Conservation (phyloP, 2,329 filamentous ascomycete genomes). For the Paecilomyces sp. region DNA sequence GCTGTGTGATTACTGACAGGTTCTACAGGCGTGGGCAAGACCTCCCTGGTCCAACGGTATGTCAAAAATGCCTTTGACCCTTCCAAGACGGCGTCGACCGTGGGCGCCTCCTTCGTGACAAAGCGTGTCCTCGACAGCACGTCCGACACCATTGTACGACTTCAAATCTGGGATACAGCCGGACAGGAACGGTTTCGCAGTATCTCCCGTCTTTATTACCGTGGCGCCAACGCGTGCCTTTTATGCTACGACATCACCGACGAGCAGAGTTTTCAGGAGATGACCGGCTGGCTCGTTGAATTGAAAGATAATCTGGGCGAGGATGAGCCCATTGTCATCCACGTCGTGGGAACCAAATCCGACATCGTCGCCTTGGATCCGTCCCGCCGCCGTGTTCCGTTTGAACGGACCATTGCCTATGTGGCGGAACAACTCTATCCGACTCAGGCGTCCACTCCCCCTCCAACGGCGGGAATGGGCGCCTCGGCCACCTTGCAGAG, state of each 20-base stretch:
- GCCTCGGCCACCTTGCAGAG: slow-evolving; percentile 19
- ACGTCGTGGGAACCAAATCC: slow-evolving; percentile 91
- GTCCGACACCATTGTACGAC: slow-evolving; percentile 76
- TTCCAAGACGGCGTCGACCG: slow-evolving; percentile 53
- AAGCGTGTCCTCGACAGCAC: slow-evolving; percentile 77
- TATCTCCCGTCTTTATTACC: slow-evolving; percentile 93
- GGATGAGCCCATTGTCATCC: slow-evolving; percentile 67
- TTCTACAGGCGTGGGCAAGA: slow-evolving; percentile 44
- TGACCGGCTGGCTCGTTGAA: slow-evolving; percentile 86
- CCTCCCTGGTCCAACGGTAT: slow-evolving; percentile 45
- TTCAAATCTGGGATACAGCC: slow-evolving; percentile 95
- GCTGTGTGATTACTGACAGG: neutral
- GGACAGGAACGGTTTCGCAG: slow-evolving; percentile 93
- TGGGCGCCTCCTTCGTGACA: slow-evolving; percentile 72
- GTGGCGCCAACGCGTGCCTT: slow-evolving; percentile 87
- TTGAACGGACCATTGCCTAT: slow-evolving; percentile 92
- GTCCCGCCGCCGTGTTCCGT: slow-evolving; percentile 71
- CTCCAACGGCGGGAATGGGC: slow-evolving; percentile 51
- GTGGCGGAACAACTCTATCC: slow-evolving; percentile 86
- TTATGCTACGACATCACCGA: slow-evolving; percentile 93
- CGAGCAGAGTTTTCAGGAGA: slow-evolving; percentile 76
- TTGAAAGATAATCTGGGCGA: slow-evolving; percentile 68
- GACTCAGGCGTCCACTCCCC: slow-evolving; percentile 58
- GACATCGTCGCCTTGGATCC: slow-evolving; percentile 87
- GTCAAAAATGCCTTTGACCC: slow-evolving; percentile 39